A percentile compares a stretch with the other conserved stretches of the same genome.
These are phyloP conservation scores for Andalucia godoyi DNA, from an alignment of 78 protist species.

Conservation along the genomic window DNA sequence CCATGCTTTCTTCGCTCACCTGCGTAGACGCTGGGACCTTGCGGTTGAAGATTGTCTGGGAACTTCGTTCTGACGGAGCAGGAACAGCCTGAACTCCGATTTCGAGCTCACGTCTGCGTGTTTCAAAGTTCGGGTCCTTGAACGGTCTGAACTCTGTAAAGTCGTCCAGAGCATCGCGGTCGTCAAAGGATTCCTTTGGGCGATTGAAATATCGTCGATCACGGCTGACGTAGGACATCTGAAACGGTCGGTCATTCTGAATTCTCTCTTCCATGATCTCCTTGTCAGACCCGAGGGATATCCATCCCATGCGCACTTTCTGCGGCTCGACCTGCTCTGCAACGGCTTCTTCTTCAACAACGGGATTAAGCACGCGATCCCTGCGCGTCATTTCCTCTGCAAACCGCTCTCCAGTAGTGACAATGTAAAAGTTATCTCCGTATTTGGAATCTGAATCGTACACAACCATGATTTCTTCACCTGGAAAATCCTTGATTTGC, in stretches of 20 bases:
- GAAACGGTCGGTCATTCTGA: not conserved
- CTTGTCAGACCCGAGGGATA: not conserved
- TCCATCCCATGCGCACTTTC: too few species aligned
- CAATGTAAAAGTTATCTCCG: too few species aligned
- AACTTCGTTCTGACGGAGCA: not conserved
- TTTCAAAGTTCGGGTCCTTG: not conserved
- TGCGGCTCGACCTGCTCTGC: too few species aligned
- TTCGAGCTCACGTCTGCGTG: conserved; percentile 9
- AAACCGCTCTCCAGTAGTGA: too few species aligned
- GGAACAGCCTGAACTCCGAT: conserved; percentile 8
- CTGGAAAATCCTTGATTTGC: too few species aligned
- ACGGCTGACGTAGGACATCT: not conserved
- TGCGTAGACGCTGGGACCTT: not conserved
- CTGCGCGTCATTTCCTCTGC: too few species aligned
- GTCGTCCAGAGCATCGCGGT: conserved; percentile 7
- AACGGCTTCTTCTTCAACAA: too few species aligned
- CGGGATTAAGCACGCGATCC: too few species aligned
- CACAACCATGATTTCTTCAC: too few species aligned
- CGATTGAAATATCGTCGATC: not conserved
- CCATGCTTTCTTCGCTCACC: too few species aligned
- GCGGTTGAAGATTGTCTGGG: conserved; percentile 4
- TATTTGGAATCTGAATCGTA: too few species aligned
- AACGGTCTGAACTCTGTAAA: not conserved
- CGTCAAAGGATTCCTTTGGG: not conserved
- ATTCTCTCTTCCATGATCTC: conserved; percentile 17